These are phyloP conservation scores for Neonectria neomacrospora DNA, from an alignment of 2,329 filamentous ascomycete genomes.

Conservation along the genomic window DNA sequence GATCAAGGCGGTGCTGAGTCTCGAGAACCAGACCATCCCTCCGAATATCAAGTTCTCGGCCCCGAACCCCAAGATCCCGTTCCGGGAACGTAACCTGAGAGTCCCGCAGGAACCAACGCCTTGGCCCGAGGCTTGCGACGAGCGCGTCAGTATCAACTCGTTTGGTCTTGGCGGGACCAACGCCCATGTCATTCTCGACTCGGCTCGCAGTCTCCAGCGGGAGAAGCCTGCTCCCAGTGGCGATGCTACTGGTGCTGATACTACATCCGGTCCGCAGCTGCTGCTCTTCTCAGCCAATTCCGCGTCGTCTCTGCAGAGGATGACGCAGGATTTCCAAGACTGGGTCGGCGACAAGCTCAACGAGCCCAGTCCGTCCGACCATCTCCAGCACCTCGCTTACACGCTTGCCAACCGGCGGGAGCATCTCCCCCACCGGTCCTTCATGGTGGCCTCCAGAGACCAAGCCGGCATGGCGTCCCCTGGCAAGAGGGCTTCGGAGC, in stretches of 20 bases:
- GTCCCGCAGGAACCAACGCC: conserved; percentile 38
- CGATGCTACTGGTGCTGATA: not conserved
- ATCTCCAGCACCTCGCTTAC: conserved; percentile 11
- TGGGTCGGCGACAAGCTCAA: not conserved
- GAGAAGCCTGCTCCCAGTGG: conserved; percentile 37
- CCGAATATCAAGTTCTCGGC: conserved; percentile 46
- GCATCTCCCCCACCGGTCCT: conserved; percentile 12
- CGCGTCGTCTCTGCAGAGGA: conserved; percentile 8
- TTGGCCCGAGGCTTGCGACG: conserved; percentile 40
- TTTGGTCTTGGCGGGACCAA: conserved; percentile 54
- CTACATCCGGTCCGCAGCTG: conserved; percentile 1
- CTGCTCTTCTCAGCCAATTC: conserved; percentile 17
- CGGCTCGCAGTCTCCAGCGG: conserved; percentile 30
- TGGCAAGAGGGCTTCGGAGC: not conserved
- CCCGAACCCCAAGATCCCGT: conserved; percentile 42
- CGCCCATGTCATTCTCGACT: conserved; percentile 43
- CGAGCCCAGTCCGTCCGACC: not conserved
- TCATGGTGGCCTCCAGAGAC: not conserved
- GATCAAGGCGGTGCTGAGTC: conserved; percentile 47
- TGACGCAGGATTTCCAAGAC: conserved; percentile 3
- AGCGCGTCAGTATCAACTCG: conserved; percentile 49
- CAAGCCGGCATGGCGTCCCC: not conserved
- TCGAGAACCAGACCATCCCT: conserved; percentile 46
- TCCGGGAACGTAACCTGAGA: conserved; percentile 35
- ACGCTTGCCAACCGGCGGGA: conserved; percentile 13